Evolutionary conservation across 2,329 filamentous ascomycete species (phyloP), one percentile per base, ranked within the genome.

Genomic region (Claviceps monticola): DNA sequence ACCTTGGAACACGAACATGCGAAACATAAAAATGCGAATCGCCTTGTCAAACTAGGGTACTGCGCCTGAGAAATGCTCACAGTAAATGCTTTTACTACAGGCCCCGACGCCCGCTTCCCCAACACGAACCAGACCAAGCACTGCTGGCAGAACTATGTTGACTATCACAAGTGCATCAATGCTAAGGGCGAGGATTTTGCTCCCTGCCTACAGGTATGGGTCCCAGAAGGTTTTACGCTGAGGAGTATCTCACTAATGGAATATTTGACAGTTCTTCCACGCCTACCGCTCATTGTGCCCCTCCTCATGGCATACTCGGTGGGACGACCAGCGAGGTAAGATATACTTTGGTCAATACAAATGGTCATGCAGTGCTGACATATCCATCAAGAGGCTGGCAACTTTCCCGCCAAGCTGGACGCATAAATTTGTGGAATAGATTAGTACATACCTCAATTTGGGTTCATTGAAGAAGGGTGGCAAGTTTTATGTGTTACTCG

Each of bases 81-180:
- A 17, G 5, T n/a, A 2, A 19, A 21, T 29, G 7, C 19, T 43
- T 41, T 51, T 51, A 53, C 51, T 50, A 48, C 56, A 96, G 93
- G 93, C 79, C 95, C 94, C 78, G 93, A 98, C 71, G 93, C 93
- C 73, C 91, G 93, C 72, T 98, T 97, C 78, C 93, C 93, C 68
- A 95, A 98, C 80, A 77, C 83, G 79, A 98, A 98, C 79, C 88
- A 93, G 78, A 86, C 90, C 75, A 96, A 96, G 86, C 90, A 98
- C 83, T 98, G 93, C 88, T 98, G 93, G 93, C 94, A 98, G 74
- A 98, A 98, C 82, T 98, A 98, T 76, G 93, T 98, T 77, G 93
- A 98, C 74, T 97, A 98, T 81, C 88, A 98, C 84, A 98, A 98
- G 82, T 98, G 93, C 79, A 89, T 96, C 73, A 78, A 84, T 69